Evolutionary conservation across 495 filamentous ascomycete species (phyloP).

Genomic region (Podospora tetraspora): DNA sequence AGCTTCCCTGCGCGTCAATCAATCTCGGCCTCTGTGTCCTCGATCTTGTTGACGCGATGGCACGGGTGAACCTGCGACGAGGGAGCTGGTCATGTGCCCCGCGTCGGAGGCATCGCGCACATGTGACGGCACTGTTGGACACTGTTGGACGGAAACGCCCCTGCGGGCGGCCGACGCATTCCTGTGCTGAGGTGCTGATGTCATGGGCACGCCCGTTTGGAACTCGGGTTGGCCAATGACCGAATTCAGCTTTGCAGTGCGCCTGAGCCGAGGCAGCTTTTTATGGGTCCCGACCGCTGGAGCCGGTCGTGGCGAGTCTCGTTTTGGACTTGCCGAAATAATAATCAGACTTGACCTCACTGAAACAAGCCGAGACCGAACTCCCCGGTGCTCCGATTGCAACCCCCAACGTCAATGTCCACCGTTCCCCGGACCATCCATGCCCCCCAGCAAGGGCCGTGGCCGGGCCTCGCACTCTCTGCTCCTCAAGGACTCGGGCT

Average conservation of each 20-base stretch:
- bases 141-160: not conserved
- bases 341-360: no score
- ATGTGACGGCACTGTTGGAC: conserved; percentile 8
- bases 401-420: not conserved
- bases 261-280: conserved; percentile 10
- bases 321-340: not conserved
- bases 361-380: not conserved
- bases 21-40: not conserved
- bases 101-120: not conserved
- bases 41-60: not conserved
- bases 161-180: not conserved
- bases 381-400: not conserved
- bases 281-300: not conserved
- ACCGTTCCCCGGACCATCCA: not conserved
- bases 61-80: not conserved
- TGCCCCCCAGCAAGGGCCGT: not conserved
- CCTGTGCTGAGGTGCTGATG: conserved; percentile 6
- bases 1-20: not conserved
- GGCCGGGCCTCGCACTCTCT: no score
- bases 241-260: not conserved
- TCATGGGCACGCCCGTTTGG: conserved; percentile 5
- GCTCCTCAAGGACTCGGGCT: no score
- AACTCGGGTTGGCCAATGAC: conserved; percentile 9
- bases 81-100: conserved; percentile 7
- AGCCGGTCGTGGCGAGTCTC: not conserved